Conservation (phyloP, 2,329 filamentous ascomycete genomes). For the Fusarium sambucinum region DNA sequence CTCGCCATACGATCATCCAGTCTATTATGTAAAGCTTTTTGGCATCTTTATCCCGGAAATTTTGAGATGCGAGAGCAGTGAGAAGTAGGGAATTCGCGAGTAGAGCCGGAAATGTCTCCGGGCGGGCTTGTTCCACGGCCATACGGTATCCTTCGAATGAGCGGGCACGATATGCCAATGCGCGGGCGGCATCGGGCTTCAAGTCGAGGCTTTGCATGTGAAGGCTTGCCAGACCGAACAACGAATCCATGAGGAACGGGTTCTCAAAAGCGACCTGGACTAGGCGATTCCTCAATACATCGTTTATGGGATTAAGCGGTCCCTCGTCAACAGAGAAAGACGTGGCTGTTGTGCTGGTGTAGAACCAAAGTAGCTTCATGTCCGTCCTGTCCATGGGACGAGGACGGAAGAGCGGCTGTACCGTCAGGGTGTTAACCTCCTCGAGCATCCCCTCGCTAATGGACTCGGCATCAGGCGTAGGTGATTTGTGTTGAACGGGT, state of each 20-base stretch:
- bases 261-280: constrained; percentile 64
- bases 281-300: constrained; percentile 60
- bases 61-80: constrained; percentile 62
- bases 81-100: constrained; percentile 65
- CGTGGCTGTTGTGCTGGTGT: constrained; percentile 59
- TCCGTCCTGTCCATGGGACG: constrained; percentile 56
- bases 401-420: constrained; percentile 51
- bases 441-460: constrained; percentile 23
- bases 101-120: constrained; percentile 62
- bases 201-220: constrained; percentile 60
- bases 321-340: constrained; percentile 60
- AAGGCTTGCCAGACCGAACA: constrained; percentile 65
- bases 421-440: constrained; percentile 29
- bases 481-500: background rate
- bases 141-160: constrained; percentile 64
- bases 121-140: constrained; percentile 62
- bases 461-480: constrained; percentile 22
- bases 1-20: constrained; percentile 68
- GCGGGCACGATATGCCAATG: constrained; percentile 60
- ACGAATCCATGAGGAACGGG: constrained; percentile 67
- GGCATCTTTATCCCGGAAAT: constrained; percentile 61
- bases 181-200: constrained; percentile 55
- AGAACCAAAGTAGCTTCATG: constrained; percentile 69
- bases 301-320: constrained; percentile 53
- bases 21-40: constrained; percentile 64